Evolutionary conservation across 129 eudicot species (phyloP).

Genomic region (Flaveria linearis): DNA sequence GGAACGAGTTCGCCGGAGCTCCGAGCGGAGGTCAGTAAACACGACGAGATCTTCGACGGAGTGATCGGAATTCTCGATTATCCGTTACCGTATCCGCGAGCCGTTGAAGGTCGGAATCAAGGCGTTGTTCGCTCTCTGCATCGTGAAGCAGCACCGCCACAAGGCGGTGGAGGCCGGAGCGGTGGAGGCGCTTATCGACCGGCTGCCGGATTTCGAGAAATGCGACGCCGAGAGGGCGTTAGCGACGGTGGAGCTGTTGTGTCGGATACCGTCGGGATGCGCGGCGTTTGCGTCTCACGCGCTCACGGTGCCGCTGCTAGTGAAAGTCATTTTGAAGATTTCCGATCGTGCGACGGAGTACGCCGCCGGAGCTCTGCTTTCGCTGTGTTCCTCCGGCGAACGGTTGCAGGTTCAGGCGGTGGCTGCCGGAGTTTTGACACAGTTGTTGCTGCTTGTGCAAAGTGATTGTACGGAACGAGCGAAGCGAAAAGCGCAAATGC

Average conservation of each 20-base stretch:
- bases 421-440: slow-evolving; percentile 90
- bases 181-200: slow-evolving; percentile 66
- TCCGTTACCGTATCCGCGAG: slow-evolving; percentile 70
- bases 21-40: slow-evolving; percentile 48
- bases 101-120: slow-evolving; percentile 79
- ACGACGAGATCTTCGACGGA: slow-evolving; percentile 67
- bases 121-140: slow-evolving; percentile 70
- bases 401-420: slow-evolving; percentile 70
- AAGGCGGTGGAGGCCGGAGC: slow-evolving; percentile 85
- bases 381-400: slow-evolving; percentile 72
- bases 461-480: slow-evolving; percentile 94
- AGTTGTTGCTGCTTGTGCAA: slow-evolving; percentile 77
- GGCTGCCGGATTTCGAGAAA: slow-evolving; percentile 77
- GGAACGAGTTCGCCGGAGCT: slow-evolving; percentile 78
- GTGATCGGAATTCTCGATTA: slow-evolving; percentile 55
- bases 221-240: slow-evolving; percentile 92
- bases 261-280: slow-evolving; percentile 77
- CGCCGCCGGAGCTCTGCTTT: slow-evolving; percentile 87
- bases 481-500: slow-evolving; percentile 87
- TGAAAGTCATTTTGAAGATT: slow-evolving; percentile 63
- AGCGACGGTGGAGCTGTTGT: slow-evolving; percentile 84
- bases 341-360: slow-evolving; percentile 96
- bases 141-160: slow-evolving; percentile 81
- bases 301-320: slow-evolving; percentile 76
- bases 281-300: slow-evolving; percentile 77